phyloP scores from a whole-genome alignment of 1,139 yeast genomes.

The Chernovozyma sophiae-reginae region DNA sequence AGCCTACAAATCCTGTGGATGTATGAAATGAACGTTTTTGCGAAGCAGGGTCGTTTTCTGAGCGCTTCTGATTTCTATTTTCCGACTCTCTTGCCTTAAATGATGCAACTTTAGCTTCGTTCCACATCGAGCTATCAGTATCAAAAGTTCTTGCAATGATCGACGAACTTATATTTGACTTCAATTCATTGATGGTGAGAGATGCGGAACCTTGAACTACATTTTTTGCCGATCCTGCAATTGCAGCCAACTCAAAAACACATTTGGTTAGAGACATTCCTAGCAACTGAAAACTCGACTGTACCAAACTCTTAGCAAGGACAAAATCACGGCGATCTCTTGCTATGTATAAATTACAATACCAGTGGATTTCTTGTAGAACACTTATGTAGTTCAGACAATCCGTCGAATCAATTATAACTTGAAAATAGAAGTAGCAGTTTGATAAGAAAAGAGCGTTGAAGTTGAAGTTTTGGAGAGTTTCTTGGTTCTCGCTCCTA shows the following conservation, averaged over 20 bases:
- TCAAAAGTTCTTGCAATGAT: background rate
- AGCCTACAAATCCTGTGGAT: background rate
- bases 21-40: background rate
- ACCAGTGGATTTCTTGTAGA: too few relatives aligned
- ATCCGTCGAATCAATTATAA: too few relatives aligned
- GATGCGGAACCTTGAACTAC: background rate
- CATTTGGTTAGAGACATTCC: background rate
- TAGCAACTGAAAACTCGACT: too few relatives aligned
- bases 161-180: background rate
- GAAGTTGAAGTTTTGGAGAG: too few relatives aligned
- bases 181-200: background rate
- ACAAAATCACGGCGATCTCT: too few relatives aligned
- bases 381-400: too few relatives aligned
- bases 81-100: background rate
- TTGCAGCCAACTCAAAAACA: background rate
- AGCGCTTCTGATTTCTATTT: background rate
- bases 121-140: background rate
- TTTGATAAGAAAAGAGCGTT: too few relatives aligned
- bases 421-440: too few relatives aligned
- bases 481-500: too few relatives aligned
- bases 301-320: too few relatives aligned
- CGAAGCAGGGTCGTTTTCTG: background rate
- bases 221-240: background rate
- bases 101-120: background rate
- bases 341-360: too few relatives aligned